Evolutionary conservation across 192 early-diverging fungal genomes (phyloP).

Genomic region (Coemansia sp.): DNA sequence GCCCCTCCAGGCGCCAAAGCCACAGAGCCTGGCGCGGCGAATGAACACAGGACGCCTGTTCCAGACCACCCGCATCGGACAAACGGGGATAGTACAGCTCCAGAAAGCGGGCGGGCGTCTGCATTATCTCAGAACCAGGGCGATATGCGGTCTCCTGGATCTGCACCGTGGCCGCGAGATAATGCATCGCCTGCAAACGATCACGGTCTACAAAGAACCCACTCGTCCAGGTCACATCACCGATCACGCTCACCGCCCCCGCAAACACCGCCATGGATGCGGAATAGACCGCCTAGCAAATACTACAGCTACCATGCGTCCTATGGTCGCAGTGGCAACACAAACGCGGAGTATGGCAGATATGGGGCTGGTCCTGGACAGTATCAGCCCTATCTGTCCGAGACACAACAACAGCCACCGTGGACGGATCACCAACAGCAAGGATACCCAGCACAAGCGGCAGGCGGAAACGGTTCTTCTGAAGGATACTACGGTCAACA

Average conservation of each 20-base stretch:
- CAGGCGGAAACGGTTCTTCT: neutral
- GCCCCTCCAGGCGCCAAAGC: slow-evolving; percentile 19
- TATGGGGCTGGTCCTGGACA: slow-evolving; percentile 3
- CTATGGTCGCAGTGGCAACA: slow-evolving; percentile 1
- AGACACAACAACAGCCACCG: neutral
- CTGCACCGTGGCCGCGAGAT: slow-evolving; percentile 33
- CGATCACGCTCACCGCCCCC: slow-evolving; percentile 32
- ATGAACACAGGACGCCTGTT: neutral
- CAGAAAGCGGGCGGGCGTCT: neutral
- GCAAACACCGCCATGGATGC: slow-evolving; percentile 42
- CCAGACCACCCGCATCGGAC: neutral
- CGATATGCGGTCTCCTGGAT: slow-evolving; percentile 17
- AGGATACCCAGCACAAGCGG: neutral
- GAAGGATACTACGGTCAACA: slow-evolving; percentile 3
- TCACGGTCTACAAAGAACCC: slow-evolving; percentile 3
- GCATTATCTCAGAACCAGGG: slow-evolving; percentile 4
- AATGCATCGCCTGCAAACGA: slow-evolving; percentile 15
- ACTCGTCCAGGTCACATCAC: neutral
- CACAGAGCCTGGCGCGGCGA: neutral
- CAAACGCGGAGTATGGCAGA: neutral
- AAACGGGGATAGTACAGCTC: neutral
- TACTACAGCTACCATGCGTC: slow-evolving; percentile 22
- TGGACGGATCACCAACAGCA: slow-evolving; percentile 5
- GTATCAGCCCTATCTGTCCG: too few relatives aligned
- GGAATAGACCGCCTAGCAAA: slow-evolving; percentile 22